Conservation (phyloP, 2,329 filamentous ascomycete species). For the Cladosporium velox region DNA sequence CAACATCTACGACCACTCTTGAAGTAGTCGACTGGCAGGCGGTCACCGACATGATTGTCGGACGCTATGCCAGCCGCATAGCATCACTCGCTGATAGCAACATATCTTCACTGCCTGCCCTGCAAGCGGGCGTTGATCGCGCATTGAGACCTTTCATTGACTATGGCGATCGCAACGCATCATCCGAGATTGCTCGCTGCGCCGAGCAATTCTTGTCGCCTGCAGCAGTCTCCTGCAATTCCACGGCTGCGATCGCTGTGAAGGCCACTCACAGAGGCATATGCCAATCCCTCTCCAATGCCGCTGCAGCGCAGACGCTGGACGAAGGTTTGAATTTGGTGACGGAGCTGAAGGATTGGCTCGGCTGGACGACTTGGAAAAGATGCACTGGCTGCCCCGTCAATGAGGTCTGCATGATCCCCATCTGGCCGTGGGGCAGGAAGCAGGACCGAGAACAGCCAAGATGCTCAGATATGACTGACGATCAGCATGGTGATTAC, state of each 20-base stretch:
- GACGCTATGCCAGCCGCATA: constrained; percentile 62
- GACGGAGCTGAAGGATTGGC: constrained; percentile 38
- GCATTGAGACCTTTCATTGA: constrained; percentile 45
- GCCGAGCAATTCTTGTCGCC: neutral
- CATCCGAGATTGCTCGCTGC: constrained; percentile 41
- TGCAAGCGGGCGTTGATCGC: constrained; percentile 28
- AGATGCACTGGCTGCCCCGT: constrained; percentile 55
- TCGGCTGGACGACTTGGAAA: constrained; percentile 64
- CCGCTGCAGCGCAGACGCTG: neutral
- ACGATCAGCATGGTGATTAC: neutral
- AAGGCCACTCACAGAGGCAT: neutral
- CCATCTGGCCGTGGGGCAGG: constrained; percentile 64
- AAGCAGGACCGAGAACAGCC: constrained; percentile 57
- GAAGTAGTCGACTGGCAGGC: constrained; percentile 64
- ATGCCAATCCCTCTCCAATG: neutral
- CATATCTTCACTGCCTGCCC: constrained; percentile 21
- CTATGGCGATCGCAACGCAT: constrained; percentile 39
- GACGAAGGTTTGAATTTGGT: neutral
- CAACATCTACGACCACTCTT: constrained; percentile 40
- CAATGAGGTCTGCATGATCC: constrained; percentile 61
- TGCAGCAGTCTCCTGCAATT: neutral
- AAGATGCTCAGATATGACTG: neutral
- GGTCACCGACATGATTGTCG: constrained; percentile 65
- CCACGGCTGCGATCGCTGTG: neutral
- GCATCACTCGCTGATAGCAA: constrained; percentile 36